Evolutionary conservation across 2,329 filamentous ascomycete species (phyloP).

Genomic region (Arthroderma sp.): DNA sequence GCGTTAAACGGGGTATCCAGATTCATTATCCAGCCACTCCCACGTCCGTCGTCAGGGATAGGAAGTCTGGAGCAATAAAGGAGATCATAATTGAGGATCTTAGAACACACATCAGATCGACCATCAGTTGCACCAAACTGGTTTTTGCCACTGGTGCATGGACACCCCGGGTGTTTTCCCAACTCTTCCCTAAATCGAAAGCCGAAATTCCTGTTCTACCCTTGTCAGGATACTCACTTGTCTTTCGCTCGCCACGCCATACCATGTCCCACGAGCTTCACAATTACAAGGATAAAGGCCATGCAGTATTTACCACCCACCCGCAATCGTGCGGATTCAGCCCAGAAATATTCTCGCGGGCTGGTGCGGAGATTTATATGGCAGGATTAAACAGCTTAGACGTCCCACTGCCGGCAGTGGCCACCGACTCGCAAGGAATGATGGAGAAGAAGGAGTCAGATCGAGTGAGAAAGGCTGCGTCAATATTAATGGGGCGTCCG

Average conservation of each 20-base stretch:
- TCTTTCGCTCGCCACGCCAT: conserved; percentile 47
- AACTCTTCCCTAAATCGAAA: conserved; percentile 48
- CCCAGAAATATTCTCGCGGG: conserved; percentile 57
- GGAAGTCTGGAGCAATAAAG: conserved; percentile 35
- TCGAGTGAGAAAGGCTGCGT: conserved; percentile 19
- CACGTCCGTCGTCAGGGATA: conserved; percentile 39
- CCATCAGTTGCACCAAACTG: conserved; percentile 49
- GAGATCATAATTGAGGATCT: conserved; percentile 39
- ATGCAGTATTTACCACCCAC: conserved; percentile 56
- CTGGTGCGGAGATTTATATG: conserved; percentile 57
- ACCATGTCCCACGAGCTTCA: conserved; percentile 18
- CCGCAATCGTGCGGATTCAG: conserved; percentile 42
- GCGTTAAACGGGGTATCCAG: conserved; percentile 47
- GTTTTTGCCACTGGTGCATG: conserved; percentile 59
- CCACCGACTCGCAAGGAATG: conserved; percentile 24
- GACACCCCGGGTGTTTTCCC: conserved; percentile 52
- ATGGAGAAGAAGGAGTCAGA: conserved; percentile 32
- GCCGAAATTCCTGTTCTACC: conserved; percentile 44
- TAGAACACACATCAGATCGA: conserved; percentile 14
- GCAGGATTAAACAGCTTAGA: conserved; percentile 54
- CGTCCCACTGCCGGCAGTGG: conserved; percentile 46
- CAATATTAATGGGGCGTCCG: conserved; percentile 22
- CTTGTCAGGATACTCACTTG: conserved; percentile 59
- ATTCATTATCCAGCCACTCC: conserved; percentile 53
- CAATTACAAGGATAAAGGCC: conserved; percentile 38